Base-by-base conservation (phyloP, 2,329 filamentous ascomycete species). In the Pseudocercospora ulei region DNA sequence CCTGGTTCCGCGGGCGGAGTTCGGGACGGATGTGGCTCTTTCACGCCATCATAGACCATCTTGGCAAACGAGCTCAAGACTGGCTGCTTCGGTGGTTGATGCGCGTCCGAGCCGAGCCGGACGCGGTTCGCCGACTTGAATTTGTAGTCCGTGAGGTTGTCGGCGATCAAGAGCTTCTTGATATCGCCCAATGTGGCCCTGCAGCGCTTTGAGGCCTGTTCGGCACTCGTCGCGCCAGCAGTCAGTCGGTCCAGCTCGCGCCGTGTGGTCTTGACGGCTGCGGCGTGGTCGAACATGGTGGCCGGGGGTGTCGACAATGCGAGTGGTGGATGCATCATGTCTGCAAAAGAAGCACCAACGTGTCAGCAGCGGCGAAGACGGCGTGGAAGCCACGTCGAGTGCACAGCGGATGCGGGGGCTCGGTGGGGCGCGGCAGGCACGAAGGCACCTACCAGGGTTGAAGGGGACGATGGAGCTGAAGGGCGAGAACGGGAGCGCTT, bases 381-480 rank as follows among this genome's bases (percentile, higher is more conserved):
- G 22, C 23, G 12, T 19, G 19, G 17, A 19, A 16, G 18, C 18
- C 8, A 18, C 13, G 12, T 26, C 20, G 30, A 17, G 14, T 34
- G 27, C 28, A 27, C n/a, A 20, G 25, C 9, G 26, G 18, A 11
- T 14, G 38, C 12, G 29, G 42, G 33, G 41, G 38, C 26, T 23
- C 7, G 42, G 30, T 40, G 28, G 35, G 17, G 20, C 29, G 19
- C 36, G 26, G 29, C 42, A 61, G 64, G 50, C 62, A 86, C 82
- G 77, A 49, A 81, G 28, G 29, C 42, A 61, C 65, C 50, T 62
- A 86, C 83, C 77, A 50, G 81, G 73, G 59, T 81, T 75, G 60
- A 88, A 84, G 2, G 83, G 82, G 36, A 83, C 71, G 33, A 87
- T 80, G 3, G 82, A 85, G 33, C 79, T 82, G 57, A 88, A 79